Conservation (phyloP, 1,284 basidiomycete genomes). For the Heliocybe sulcata region DNA sequence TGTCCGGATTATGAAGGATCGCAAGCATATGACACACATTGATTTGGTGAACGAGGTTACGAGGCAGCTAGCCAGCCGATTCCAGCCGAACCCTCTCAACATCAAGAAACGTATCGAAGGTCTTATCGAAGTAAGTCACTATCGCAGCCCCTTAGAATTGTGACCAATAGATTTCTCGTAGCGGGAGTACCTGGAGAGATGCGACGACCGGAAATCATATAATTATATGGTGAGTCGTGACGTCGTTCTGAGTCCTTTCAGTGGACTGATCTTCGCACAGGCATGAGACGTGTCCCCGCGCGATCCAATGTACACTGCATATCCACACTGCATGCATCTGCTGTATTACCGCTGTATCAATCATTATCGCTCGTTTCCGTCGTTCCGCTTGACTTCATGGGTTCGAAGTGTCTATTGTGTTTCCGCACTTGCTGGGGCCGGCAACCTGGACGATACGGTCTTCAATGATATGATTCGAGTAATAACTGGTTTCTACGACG, state of each 20-base stretch:
- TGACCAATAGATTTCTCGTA: conserved; percentile 20
- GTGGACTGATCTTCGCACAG: neutral
- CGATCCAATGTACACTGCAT: conserved; percentile 7
- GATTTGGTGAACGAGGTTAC: conserved; percentile 92
- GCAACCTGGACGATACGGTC: too few relatives aligned
- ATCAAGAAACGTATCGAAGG: conserved; percentile 96
- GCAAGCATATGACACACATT: conserved; percentile 86
- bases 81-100: conserved; percentile 77
- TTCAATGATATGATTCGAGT: neutral
- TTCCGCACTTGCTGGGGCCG: neutral
- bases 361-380: neutral
- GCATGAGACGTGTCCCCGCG: neutral
- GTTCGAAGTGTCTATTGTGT: neutral
- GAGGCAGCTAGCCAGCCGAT: conserved; percentile 77
- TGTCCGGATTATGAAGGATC: conserved; percentile 96
- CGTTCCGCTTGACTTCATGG: neutral
- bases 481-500: too few relatives aligned
- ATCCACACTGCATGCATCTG: neutral
- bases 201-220: conserved; percentile 76
- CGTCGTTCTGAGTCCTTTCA: neutral
- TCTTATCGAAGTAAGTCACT: conserved; percentile 77
- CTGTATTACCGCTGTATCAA: neutral
- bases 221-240: conserved; percentile 53
- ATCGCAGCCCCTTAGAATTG: neutral
- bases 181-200: conserved; percentile 78